phyloP scores from a whole-genome alignment of 306 rosid genomes.

The Vigna angularis region DNA sequence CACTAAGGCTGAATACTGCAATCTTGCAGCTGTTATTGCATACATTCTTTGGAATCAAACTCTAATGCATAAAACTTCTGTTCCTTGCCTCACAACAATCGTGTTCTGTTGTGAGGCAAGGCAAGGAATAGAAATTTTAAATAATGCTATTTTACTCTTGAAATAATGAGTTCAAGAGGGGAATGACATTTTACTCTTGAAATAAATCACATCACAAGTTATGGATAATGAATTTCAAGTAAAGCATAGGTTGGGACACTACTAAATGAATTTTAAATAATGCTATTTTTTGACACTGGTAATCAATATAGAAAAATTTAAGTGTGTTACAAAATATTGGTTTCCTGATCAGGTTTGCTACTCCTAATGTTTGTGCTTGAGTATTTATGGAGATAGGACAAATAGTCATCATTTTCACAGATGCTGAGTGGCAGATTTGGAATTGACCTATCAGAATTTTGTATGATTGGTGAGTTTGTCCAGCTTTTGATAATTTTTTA shows the following conservation, averaged over 20 bases:
- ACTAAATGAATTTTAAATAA: neutral
- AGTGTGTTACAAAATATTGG: neutral
- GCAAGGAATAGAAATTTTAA: no score
- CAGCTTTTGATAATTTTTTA: conserved; percentile 10
- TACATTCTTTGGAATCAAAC: no score
- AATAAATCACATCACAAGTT: no score
- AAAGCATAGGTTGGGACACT: neutral
- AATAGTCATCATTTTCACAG: neutral
- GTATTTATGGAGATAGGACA: neutral
- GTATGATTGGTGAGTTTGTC: neutral
- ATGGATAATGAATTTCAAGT: neutral
- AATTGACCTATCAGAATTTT: neutral
- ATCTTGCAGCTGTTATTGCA: no score
- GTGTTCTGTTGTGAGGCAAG: no score
- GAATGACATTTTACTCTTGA: no score
- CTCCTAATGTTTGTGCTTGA: neutral
- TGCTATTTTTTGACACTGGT: neutral
- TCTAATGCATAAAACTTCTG: no score
- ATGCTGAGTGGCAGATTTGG: conserved; percentile 13
- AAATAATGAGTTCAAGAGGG: neutral
- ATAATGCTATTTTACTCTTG: no score
- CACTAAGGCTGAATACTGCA: no score
- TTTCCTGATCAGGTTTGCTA: neutral
- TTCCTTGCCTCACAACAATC: no score
- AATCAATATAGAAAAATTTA: neutral